Conservation (phyloP, 495 filamentous ascomycete species). For the Xylaria castorea region DNA sequence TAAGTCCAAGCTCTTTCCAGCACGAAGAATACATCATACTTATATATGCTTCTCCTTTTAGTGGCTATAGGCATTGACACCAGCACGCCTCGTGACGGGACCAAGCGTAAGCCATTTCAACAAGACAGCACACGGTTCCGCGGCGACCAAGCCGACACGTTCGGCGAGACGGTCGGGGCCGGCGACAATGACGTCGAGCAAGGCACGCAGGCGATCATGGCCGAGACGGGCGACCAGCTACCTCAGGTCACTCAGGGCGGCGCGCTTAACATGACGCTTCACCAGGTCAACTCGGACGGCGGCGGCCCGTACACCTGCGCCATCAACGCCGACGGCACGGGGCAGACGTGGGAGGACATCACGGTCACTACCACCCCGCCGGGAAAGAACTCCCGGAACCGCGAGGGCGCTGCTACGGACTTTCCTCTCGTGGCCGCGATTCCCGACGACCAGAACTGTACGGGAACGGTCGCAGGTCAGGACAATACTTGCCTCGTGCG, state of each 20-base stretch:
- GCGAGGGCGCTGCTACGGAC: slow-evolving; percentile 45
- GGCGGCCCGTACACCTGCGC: slow-evolving; percentile 55
- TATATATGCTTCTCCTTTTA: slow-evolving; percentile 16
- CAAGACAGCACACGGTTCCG: slow-evolving; percentile 61
- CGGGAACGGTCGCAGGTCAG: slow-evolving; percentile 59
- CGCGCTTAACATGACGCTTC: slow-evolving; percentile 57
- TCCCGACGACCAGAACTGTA: slow-evolving; percentile 56
- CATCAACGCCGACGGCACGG: slow-evolving; percentile 58
- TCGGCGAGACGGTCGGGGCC: slow-evolving; percentile 50
- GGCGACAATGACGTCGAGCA: slow-evolving; percentile 57
- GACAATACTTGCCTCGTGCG: slow-evolving; percentile 60
- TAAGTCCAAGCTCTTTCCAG: slow-evolving; percentile 22
- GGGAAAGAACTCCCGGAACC: slow-evolving; percentile 45
- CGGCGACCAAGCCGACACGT: slow-evolving; percentile 48
- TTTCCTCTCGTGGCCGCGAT: slow-evolving; percentile 54
- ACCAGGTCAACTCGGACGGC: slow-evolving; percentile 59
- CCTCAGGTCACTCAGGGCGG: slow-evolving; percentile 58
- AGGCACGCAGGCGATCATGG: slow-evolving; percentile 55
- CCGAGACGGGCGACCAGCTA: slow-evolving; percentile 51
- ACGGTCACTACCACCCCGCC: slow-evolving; percentile 46
- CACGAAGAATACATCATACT: neutral
- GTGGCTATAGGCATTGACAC: slow-evolving; percentile 55
- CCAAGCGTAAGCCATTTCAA: slow-evolving; percentile 59
- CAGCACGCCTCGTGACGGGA: slow-evolving; percentile 59
- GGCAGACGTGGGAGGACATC: slow-evolving; percentile 49